Evolutionary conservation across 352 stramenopile genomes (phyloP), one percentile per base, ranked within the genome.

Genomic region (Globisporangium iwayamae): DNA sequence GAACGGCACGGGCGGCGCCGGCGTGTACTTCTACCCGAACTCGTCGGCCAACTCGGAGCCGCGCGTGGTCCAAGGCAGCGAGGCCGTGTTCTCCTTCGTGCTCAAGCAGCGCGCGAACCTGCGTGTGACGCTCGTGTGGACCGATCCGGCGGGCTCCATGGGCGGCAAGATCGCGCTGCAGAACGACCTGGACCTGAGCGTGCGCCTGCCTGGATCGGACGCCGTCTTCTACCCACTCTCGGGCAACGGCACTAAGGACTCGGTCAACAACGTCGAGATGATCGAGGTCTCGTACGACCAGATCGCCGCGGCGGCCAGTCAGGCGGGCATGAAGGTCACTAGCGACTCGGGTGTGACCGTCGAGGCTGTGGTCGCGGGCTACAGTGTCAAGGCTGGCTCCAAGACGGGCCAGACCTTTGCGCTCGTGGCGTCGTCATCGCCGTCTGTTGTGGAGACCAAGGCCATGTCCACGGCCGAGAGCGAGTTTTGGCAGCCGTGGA

Each of bases 241-340:
- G 1, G 81, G 79, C 10, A 85, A 89, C 25, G 79, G 78, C 47
- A 69, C 73, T n/a, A 78, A 76, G 9, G 84, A 93, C 52, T 65
- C 70, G 0, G 55, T 79, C n/a, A 93, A 93, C 68, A 93, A 93
- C 56, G 80, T 91, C 0, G 83, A 93, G 54, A 90, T 93, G 81
- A 73, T 91, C 14, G 81, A 91, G 56, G 73, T 90, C 10, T 77
- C 70, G 10, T 92, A 85, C 53, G 63, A 88, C 25, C 69, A 83
- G 10, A 68, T 86, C 11, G 64, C 70, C 0, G 63, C 63, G 0
- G 71, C 73, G 8, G 72, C 70, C 0, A 65, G 78, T 1, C 68
- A 62, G 1, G 18, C 66, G 8, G 75, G 76, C 2, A 56, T 74
- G 28, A 63, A 58, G 11, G 64, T 75, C 3, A 62, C 81, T 3